Percentiles rank a stretch among this genome's conserved stretches.
Evolutionary conservation across 768 basidiomycete species (phyloP).

Genomic region (Mycena galopus): DNA sequence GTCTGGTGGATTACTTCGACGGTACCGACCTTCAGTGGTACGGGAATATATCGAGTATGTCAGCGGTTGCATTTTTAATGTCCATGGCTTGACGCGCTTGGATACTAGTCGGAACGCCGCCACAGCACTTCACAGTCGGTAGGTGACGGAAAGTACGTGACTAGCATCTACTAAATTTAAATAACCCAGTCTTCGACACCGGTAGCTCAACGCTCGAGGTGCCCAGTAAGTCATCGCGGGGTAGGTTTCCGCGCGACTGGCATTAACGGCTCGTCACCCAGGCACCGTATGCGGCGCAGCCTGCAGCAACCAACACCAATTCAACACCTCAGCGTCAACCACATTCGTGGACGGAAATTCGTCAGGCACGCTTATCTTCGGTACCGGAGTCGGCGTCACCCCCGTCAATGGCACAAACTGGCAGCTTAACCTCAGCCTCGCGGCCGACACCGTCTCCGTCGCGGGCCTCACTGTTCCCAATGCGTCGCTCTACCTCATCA

Average conservation of each 20-base stretch:
- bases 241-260: not conserved
- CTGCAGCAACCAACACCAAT: constrained; percentile 27
- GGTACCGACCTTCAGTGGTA: constrained; percentile 40
- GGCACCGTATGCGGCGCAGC: constrained; percentile 19
- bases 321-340: constrained; percentile 21
- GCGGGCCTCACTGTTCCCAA: constrained; percentile 41
- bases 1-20: constrained; percentile 35
- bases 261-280: not conserved
- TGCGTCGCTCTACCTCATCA: constrained; percentile 47
- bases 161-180: not conserved
- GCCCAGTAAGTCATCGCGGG: not conserved
- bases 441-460: constrained; percentile 47
- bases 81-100: not conserved
- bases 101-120: constrained; percentile 38
- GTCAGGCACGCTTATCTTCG: constrained; percentile 8
- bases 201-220: constrained; percentile 8
- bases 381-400: constrained; percentile 41
- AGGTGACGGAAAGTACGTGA: constrained; percentile 14
- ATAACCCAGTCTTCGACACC: constrained; percentile 19
- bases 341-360: constrained; percentile 17
- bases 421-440: constrained; percentile 40
- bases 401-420: constrained; percentile 46
- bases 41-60: constrained; percentile 25
- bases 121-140: constrained; percentile 37
- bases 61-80: not conserved